Conservation (phyloP, 2,329 filamentous ascomycete genomes). For the Aspergillus sp. region DNA sequence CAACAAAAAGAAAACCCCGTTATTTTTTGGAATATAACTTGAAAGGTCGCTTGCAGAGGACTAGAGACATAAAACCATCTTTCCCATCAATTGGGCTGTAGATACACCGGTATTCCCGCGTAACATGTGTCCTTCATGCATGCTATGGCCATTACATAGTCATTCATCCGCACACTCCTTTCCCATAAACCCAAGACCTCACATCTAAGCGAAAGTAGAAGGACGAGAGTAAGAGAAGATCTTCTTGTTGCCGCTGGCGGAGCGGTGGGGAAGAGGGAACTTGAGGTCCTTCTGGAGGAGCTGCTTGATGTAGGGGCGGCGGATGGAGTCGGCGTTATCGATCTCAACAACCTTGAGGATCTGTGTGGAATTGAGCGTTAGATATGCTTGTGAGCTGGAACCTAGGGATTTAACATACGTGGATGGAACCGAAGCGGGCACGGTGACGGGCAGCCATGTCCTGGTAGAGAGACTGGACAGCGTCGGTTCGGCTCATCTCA, state of each 20-base stretch:
- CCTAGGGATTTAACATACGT: constrained; percentile 65
- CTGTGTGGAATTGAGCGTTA: constrained; percentile 49
- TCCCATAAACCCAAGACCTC: constrained; percentile 34
- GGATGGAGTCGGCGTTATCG: constrained; percentile 90
- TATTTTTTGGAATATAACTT: constrained; percentile 42
- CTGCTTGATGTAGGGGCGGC: constrained; percentile 99
- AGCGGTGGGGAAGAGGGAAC: constrained; percentile 98
- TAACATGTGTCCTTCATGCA: constrained; percentile 40
- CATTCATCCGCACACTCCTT: constrained; percentile 43
- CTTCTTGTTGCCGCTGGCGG: constrained; percentile 79
- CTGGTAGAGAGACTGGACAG: constrained; percentile 96
- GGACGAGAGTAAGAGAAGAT: constrained; percentile 91
- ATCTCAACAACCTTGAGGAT: constrained; percentile 98
- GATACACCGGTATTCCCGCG: constrained; percentile 36
- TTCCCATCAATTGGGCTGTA: constrained; percentile 33
- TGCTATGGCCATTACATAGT: constrained; percentile 44
- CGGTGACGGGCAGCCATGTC: constrained; percentile 99
- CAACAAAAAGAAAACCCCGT: constrained; percentile 30
- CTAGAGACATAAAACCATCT: constrained; percentile 42
- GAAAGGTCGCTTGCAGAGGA: constrained; percentile 40
- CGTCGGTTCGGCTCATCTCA: constrained; percentile 94
- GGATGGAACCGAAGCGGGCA: constrained; percentile 95
- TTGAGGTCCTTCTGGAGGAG: constrained; percentile 90
- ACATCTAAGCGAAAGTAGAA: constrained; percentile 92
- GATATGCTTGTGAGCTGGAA: background rate